Conservation (phyloP, 2,329 filamentous ascomycete species). For the Rutstroemia sp. region DNA sequence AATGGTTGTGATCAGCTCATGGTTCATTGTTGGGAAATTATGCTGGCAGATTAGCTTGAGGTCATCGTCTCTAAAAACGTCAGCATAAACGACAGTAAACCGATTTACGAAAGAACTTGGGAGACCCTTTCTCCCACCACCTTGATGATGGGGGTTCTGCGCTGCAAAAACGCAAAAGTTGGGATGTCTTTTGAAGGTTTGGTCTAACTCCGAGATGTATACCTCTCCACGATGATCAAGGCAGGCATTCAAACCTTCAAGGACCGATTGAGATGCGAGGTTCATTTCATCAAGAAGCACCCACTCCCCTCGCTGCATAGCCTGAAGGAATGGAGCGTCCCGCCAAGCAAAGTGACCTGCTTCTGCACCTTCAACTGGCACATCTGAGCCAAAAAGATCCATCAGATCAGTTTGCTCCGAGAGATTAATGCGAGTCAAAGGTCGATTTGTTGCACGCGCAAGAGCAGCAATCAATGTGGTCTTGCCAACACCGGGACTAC, state of each 20-base stretch:
- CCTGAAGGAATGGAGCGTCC: conserved; percentile 88
- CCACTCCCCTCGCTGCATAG: conserved; percentile 96
- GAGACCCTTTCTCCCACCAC: conserved; percentile 87
- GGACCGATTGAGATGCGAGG: conserved; percentile 87
- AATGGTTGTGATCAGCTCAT: conserved; percentile 54
- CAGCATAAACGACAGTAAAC: conserved; percentile 95
- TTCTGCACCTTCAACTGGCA: conserved; percentile 86
- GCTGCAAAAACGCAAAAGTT: conserved; percentile 93
- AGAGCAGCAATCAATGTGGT: conserved; percentile 86
- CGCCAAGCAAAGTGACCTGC: conserved; percentile 91
- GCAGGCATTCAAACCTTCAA: conserved; percentile 94
- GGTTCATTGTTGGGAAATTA: conserved; percentile 60
- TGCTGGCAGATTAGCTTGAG: conserved; percentile 73
- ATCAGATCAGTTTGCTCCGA: conserved; percentile 97
- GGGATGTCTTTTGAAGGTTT: conserved; percentile 83
- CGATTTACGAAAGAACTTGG: conserved; percentile 96
- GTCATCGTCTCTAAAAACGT: conserved; percentile 77
- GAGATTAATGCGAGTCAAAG: conserved; percentile 88
- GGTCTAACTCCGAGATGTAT: conserved; percentile 90
- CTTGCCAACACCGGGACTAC: conserved; percentile 96
- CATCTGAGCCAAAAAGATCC: conserved; percentile 94
- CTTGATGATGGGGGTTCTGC: conserved; percentile 96
- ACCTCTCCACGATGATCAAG: conserved; percentile 94
- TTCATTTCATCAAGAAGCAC: conserved; percentile 99
- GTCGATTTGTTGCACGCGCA: conserved; percentile 69